phyloP scores from a whole-genome alignment of 2,329 filamentous ascomycete species.

The Macroventuria anomochaeta region DNA sequence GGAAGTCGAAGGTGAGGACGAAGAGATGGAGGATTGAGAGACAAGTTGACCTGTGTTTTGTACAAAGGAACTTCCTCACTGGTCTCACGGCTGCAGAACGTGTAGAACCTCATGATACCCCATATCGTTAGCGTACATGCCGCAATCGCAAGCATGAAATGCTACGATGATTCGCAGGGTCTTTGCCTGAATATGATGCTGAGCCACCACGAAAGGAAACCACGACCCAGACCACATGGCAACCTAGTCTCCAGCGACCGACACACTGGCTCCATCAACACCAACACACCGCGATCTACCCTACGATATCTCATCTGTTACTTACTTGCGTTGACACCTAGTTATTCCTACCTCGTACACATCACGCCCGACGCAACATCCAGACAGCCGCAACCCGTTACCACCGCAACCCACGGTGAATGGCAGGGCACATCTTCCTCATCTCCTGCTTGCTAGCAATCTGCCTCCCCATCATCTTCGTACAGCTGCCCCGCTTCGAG shows the following conservation, averaged over 20 bases:
- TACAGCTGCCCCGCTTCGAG: slow-evolving; percentile 28
- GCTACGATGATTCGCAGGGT: no score
- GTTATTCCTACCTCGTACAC: not conserved
- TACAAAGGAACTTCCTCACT: not conserved
- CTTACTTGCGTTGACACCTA: not conserved
- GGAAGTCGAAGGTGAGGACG: slow-evolving; percentile 30
- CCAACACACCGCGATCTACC: not conserved
- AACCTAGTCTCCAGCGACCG: not conserved
- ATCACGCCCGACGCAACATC: not conserved
- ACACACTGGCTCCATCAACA: not conserved
- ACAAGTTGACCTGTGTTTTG: not conserved
- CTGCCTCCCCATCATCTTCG: slow-evolving; percentile 32
- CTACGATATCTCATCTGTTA: not conserved
- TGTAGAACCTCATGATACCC: slow-evolving; percentile 5
- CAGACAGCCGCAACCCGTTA: not conserved
- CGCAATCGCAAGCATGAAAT: no score
- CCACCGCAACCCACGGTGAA: not conserved
- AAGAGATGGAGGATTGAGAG: slow-evolving; percentile 40
- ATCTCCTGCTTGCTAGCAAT: slow-evolving; percentile 28
- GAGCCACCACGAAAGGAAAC: not conserved
- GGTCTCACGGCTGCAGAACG: not conserved
- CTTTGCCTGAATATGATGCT: no score
- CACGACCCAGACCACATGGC: not conserved
- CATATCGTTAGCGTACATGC: no score
- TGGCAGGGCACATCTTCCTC: slow-evolving; percentile 22